Base-by-base conservation (phyloP, 805 yeast species). In the Candida silvicultrix region DNA sequence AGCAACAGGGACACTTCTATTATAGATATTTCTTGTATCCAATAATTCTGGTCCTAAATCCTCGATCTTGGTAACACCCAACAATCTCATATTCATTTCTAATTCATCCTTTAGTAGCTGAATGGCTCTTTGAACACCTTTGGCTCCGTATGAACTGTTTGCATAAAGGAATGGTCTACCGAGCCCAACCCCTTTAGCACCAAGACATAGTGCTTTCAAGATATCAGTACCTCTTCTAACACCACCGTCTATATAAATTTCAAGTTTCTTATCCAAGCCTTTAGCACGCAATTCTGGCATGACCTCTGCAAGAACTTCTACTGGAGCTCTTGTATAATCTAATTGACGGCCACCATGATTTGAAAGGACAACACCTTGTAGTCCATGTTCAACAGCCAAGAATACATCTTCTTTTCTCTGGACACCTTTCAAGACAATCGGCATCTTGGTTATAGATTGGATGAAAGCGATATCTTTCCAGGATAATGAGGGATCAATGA, bases 271-370 rank as follows among this genome's bases (percentile, higher is more conserved):
- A 42, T 71, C 73, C 31, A 78, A 54, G 11, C 75, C 74, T 44
- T 66, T 68, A 45, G 69, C 68, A 42, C 67, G 68, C 46, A 81
- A 63, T 4, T 70, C 55, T 7, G 80, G 81, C 71, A 77, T 77
- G 2, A 81, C 75, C 50, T 86, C 96, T 5, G 85, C 85, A 42
- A 89, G 67, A 5, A 85, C 78, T 60, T 82, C 86, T 32, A 89
- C 71, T 2, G 90, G 85, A 0, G 95, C 80, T n/a, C 86, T 75
- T 1, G 95, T 73, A 57, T 78, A 85, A 64, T 89, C 97, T 46
- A 89, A 68, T 64, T 88, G 96, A 50, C 96, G 72, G 38, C 96
- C 96, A 49, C 96, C 96, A 65, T 88, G 96, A 60, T 88, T 89
- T 2, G 95, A 86, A 43, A 88, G 57, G 4, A 89, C 88, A n/a